phyloP scores from a whole-genome alignment of 108 stramenopile genomes.

The Nitzschia sp. region DNA sequence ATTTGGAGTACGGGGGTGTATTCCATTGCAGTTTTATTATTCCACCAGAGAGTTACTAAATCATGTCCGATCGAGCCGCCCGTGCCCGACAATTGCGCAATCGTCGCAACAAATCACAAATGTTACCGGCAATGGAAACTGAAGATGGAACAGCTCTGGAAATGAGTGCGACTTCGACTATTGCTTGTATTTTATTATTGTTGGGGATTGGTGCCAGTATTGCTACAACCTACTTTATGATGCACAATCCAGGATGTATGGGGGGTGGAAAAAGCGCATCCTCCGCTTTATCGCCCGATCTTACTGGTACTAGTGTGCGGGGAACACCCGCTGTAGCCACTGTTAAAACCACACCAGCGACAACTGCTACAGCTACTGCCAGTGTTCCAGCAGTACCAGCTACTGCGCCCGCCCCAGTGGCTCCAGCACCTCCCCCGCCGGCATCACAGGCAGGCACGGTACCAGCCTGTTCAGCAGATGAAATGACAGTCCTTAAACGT shows the following conservation, averaged over 20 bases:
- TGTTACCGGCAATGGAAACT: not conserved
- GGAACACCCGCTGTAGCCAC: not conserved
- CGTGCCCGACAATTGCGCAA: not conserved
- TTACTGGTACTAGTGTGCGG: not conserved
- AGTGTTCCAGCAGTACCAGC: not conserved
- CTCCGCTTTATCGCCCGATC: too few relatives aligned
- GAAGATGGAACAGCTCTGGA: not conserved
- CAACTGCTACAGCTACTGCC: not conserved
- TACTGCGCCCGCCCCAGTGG: not conserved
- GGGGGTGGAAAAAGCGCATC: not conserved
- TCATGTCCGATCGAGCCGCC: not conserved
- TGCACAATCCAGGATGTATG: slow-evolving; percentile 7
- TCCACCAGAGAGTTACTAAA: too few relatives aligned
- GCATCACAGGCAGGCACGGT: not conserved
- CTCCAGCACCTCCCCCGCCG: not conserved
- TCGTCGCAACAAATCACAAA: not conserved
- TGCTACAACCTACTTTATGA: slow-evolving; percentile 7
- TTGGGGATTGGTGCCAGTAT: slow-evolving; percentile 12
- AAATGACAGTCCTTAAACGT: not conserved
- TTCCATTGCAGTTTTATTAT: too few relatives aligned
- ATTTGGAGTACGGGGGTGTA: too few relatives aligned
- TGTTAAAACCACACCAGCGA: not conserved
- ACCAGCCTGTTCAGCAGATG: not conserved
- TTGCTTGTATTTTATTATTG: slow-evolving; percentile 8
- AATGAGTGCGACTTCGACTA: not conserved